Conservation (phyloP, 2,329 filamentous ascomycete species). For the Alternaria sp. region DNA sequence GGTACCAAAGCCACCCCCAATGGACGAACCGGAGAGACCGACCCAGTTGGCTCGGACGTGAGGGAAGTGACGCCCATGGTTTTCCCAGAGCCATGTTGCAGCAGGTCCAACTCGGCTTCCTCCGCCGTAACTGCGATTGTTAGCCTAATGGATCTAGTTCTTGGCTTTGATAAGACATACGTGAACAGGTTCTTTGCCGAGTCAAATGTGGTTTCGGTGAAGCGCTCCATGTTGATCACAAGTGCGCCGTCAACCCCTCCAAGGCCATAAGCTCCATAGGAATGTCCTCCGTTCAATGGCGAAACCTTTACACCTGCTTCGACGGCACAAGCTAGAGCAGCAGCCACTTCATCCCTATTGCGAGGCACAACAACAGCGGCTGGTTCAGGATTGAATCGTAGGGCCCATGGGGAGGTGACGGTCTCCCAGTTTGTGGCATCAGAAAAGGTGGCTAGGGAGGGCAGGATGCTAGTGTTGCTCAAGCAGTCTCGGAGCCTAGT, state of each 20-base stretch:
- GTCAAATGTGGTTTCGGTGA: constrained; percentile 19
- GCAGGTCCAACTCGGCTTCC: constrained; percentile 25
- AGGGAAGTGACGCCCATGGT: constrained; percentile 27
- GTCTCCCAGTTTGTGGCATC: constrained; percentile 16
- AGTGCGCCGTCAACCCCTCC: constrained; percentile 22
- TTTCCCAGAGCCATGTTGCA: constrained; percentile 27
- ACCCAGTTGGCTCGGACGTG: constrained; percentile 26
- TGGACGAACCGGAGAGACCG: constrained; percentile 23
- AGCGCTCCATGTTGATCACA: constrained; percentile 24
- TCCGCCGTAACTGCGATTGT: constrained; percentile 20
- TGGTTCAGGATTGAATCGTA: constrained; percentile 25
- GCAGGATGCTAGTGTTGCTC: constrained; percentile 7
- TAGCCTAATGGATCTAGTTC: not conserved
- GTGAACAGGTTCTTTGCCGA: constrained; percentile 16
- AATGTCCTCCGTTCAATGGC: constrained; percentile 23
- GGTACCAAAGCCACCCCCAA: constrained; percentile 26
- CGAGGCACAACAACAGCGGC: constrained; percentile 19
- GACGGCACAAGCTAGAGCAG: constrained; percentile 21
- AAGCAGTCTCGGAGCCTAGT: constrained; percentile 17
- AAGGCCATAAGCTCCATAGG: constrained; percentile 25
- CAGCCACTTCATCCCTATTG: constrained; percentile 17
- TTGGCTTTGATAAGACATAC: not conserved
- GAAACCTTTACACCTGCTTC: constrained; percentile 22
- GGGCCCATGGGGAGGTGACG: constrained; percentile 19
- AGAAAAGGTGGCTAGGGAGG: constrained; percentile 1